Evolutionary conservation across 2,329 filamentous ascomycete genomes (phyloP).

Genomic region (Fusarium metavorans): DNA sequence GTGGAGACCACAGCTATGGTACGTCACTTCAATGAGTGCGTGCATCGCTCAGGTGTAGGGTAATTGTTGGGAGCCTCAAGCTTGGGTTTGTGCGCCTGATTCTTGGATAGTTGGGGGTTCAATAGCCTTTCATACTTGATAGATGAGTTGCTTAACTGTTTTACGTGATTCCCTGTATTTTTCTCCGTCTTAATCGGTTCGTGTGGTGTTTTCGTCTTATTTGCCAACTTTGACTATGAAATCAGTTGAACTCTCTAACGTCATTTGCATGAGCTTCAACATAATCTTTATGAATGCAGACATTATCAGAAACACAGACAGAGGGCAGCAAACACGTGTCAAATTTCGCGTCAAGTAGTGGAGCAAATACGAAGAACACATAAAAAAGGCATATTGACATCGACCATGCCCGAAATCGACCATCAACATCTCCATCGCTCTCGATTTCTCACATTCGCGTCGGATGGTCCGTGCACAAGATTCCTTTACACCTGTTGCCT

Average conservation of each 20-base stretch:
- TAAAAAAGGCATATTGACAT: background rate
- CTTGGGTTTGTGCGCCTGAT: background rate
- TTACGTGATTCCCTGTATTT: background rate
- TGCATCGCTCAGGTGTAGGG: conserved; percentile 17
- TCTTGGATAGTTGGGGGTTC: background rate
- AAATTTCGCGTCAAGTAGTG: background rate
- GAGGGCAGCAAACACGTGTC: background rate
- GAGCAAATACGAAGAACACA: background rate
- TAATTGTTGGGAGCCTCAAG: background rate
- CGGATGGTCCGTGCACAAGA: conserved; percentile 27
- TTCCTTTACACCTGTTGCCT: conserved; percentile 22
- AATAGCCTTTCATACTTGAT: background rate
- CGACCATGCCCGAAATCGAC: background rate
- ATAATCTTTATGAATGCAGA: background rate
- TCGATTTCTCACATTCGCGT: conserved; percentile 15
- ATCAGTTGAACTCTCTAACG: no score
- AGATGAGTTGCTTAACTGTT: background rate
- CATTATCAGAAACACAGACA: background rate
- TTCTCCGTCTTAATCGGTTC: background rate
- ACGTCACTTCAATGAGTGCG: background rate
- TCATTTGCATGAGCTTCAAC: no score
- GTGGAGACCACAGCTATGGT: conserved; percentile 1
- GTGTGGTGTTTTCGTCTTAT: background rate
- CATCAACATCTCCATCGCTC: conserved; percentile 4
- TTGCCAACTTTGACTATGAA: background rate